Percentiles rank a stretch among this genome's conserved stretches.
Conservation (phyloP, 805 yeast species). For the Candida piceae region DNA sequence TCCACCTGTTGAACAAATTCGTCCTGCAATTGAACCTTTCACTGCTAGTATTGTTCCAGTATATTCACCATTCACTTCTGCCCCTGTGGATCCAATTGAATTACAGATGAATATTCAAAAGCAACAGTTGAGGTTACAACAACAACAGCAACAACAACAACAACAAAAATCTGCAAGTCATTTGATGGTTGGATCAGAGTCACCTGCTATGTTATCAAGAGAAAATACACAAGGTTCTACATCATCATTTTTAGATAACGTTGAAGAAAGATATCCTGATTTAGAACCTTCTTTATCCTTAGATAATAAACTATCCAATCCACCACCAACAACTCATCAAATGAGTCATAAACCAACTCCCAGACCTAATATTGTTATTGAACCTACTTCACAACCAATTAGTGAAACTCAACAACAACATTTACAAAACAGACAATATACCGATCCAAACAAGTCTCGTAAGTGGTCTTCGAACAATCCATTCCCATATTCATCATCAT, state of each 20-base stretch:
- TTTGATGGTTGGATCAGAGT: slow-evolving; percentile 15
- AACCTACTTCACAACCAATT: slow-evolving; percentile 1
- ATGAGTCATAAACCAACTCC: not conserved
- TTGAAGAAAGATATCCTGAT: slow-evolving; percentile 45
- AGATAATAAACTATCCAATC: too few relatives aligned
- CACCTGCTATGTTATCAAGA: slow-evolving; percentile 10
- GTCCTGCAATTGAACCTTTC: slow-evolving; percentile 27
- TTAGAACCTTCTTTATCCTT: too few relatives aligned
- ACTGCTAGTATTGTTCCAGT: slow-evolving; percentile 26
- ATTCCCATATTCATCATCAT: slow-evolving; percentile 14
- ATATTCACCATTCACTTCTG: slow-evolving; percentile 30
- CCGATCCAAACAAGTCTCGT: slow-evolving; percentile 1
- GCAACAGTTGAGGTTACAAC: slow-evolving; percentile 28
- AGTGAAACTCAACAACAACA: not conserved
- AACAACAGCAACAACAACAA: slow-evolving; percentile 32
- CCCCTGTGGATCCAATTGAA: slow-evolving; percentile 41
- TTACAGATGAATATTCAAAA: slow-evolving; percentile 36
- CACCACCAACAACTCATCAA: not conserved
- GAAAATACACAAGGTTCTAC: slow-evolving; percentile 3
- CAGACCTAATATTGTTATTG: slow-evolving; percentile 12
- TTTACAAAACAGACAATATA: not conserved
- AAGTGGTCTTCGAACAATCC: slow-evolving; percentile 25
- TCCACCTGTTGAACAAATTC: slow-evolving; percentile 23
- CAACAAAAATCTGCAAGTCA: slow-evolving; percentile 8
- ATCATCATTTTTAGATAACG: slow-evolving; percentile 30